phyloP scores from a whole-genome alignment of 2,329 filamentous ascomycete genomes.

The Fusarium proliferatum region DNA sequence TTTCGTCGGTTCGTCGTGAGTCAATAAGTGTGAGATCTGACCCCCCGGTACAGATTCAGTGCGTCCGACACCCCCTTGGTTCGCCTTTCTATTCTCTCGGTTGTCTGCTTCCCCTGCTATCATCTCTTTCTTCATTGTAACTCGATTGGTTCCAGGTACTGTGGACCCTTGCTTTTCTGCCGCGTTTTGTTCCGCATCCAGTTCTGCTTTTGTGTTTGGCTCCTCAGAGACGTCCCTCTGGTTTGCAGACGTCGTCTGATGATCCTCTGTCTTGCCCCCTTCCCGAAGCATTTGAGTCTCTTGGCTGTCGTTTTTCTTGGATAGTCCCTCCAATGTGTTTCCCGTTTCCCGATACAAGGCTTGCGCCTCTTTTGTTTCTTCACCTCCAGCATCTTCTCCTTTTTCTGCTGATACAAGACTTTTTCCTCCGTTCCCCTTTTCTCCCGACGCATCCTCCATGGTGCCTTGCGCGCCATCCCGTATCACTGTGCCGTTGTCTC shows the following conservation, averaged over 20 bases:
- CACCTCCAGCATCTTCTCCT: neutral
- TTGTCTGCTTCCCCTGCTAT: neutral
- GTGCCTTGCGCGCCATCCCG: neutral
- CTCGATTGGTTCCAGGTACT: conserved; percentile 40
- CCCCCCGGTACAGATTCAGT: conserved; percentile 10
- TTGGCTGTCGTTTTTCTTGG: conserved; percentile 7
- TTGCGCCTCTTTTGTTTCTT: conserved; percentile 24
- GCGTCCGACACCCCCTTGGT: neutral
- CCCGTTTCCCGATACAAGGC: conserved; percentile 3
- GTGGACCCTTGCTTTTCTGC: conserved; percentile 39
- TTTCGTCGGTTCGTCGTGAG: conserved; percentile 34
- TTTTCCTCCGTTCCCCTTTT: neutral
- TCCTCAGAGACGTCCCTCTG: conserved; percentile 5
- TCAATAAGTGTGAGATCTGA: conserved; percentile 24
- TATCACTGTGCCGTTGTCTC: conserved; percentile 15
- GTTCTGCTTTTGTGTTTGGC: conserved; percentile 17
- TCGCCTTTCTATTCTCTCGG: neutral
- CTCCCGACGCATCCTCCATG: neutral
- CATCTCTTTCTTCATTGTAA: conserved; percentile 12
- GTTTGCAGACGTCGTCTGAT: neutral
- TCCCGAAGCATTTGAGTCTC: conserved; percentile 3
- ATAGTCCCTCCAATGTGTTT: conserved; percentile 1
- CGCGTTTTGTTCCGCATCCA: conserved; percentile 17
- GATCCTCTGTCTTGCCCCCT: conserved; percentile 8
- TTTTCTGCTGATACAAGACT: neutral